Base-by-base conservation (phyloP, 1,284 basidiomycete genomes). In the Fistulina hepatica region DNA sequence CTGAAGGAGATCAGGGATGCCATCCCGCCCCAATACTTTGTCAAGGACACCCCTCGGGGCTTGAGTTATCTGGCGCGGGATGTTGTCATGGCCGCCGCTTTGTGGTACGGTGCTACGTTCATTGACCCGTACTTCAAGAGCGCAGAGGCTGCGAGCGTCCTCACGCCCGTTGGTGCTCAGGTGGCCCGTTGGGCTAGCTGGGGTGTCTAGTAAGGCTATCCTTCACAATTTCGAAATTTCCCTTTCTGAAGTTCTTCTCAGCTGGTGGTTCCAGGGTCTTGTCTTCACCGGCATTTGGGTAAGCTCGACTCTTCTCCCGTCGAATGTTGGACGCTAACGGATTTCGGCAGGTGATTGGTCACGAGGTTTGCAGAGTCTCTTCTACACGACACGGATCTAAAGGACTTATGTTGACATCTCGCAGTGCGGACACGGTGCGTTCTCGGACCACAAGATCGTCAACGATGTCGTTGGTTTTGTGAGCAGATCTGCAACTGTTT, bases 401-500 rank as follows among this genome's bases (percentile, higher is more conserved):
- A n/a, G n/a, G n/a, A n/a, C n/a, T n/a, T n/a, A n/a, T n/a, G n/a
- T n/a, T n/a, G n/a, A n/a, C n/a, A n/a, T n/a, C n/a, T n/a, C n/a
- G n/a, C n/a, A 31, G 28, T 13, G 15, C 3, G 28, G 28, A 13
- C 28, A 31, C 28, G 83, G 89, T 59, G 81, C 80, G 1, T 91
- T 80, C 64, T 86, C 81, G 25, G 71, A 81, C 39, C 81, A 74
- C 51, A 90, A 88, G 67, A 59, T 63, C 19, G 62, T 90, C 57
- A 91, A 92, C 67, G 81, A 91, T 66, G 56, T 70, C 21, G 79
- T 88, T 44, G 86, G 86, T 20, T 88, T 82, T 79, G 60, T 88
- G 42, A 66, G 90, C 21, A 86, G 91, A 60, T 88, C 83, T 22
- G 68, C n/a, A n/a, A n/a, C n/a, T n/a, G n/a, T n/a, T n/a, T n/a